These are phyloP conservation scores for Discostella stelligeroides DNA, from an alignment of 108 stramenopile species.

Conservation along the genomic window DNA sequence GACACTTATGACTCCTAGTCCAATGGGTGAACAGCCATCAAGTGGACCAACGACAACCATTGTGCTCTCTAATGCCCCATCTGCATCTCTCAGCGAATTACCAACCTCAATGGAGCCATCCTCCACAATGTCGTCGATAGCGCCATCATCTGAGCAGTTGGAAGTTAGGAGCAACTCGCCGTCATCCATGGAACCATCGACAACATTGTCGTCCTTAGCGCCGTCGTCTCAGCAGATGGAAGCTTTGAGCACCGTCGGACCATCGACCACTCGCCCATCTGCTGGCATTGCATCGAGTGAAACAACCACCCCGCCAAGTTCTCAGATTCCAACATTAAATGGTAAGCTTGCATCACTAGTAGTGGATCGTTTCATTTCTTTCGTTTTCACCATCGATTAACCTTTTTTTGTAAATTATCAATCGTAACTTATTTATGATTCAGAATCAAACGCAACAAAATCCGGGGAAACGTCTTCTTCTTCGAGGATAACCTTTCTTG, in stretches of 20 bases:
- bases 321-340: conserved; percentile 5
- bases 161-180: conserved; percentile 2
- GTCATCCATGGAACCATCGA: background rate
- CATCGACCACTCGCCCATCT: conserved; percentile 1
- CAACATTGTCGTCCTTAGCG: background rate
- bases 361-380: too few relatives aligned
- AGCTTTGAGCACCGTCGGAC: background rate
- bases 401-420: too few relatives aligned
- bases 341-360: too few relatives aligned
- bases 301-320: background rate
- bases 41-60: conserved; percentile 4
- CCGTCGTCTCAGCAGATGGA: background rate
- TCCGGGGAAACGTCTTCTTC: too few relatives aligned
- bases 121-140: background rate
- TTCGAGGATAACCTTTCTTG: too few relatives aligned
- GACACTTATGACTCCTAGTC: background rate
- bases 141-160: conserved; percentile 8
- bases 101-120: conserved; percentile 2
- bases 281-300: background rate
- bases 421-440: too few relatives aligned
- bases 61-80: conserved; percentile 1
- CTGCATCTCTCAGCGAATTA: conserved; percentile 1
- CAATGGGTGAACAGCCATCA: background rate
- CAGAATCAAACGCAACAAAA: too few relatives aligned
- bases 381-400: too few relatives aligned